Base-by-base conservation (phyloP, 805 yeast species). In the Yarrowia sp. region DNA sequence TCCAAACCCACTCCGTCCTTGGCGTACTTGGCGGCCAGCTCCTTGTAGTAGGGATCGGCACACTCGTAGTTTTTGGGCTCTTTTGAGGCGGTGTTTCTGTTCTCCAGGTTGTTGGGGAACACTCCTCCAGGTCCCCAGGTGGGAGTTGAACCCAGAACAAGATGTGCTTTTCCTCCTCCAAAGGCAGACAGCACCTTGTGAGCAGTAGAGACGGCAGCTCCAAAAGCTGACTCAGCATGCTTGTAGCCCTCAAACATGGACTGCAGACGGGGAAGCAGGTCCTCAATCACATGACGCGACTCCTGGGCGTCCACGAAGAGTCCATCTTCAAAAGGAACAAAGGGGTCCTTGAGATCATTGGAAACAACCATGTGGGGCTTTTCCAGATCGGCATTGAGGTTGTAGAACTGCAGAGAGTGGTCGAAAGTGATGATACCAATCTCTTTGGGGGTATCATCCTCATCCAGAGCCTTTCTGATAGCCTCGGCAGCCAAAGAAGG, bases 341-440 rank as follows among this genome's bases (percentile, higher is more conserved):
- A 91, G 5, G 92, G 88, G 44, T 88, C 92, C 5, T 83, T 85
- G 33, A 90, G 73, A 71, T 92, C 98, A 9, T 86, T 79, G 22
- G 89, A 83, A 8, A 89, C 79, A 38, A 84, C 79, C 65, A 87
- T 81, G 48, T 81, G 83, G 2, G 91, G 81, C 51, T 83, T 80
- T 15, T 84, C 85, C 39, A 85, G 77, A 2, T 76, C 75, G 0
- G 88, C 79, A 15, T 82, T 78, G 68, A 92, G 78, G 69, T 91
- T 87, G 60, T 84, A 91, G 74, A 90, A 90, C 65, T 87, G 91
- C 32, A 93, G 69, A 31, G 80, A 78, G 53, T 85, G 83, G 74
- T 92, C 96, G 74, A 81, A 95, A 0, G 95, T 86, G 67, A 91
- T 82, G 51, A 95, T 84, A 9, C 90, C 88, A 55, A 91, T 77